Evolutionary conservation across 2,329 filamentous ascomycete genomes (phyloP).

Genomic region (Zasmidium citrigriseum): DNA sequence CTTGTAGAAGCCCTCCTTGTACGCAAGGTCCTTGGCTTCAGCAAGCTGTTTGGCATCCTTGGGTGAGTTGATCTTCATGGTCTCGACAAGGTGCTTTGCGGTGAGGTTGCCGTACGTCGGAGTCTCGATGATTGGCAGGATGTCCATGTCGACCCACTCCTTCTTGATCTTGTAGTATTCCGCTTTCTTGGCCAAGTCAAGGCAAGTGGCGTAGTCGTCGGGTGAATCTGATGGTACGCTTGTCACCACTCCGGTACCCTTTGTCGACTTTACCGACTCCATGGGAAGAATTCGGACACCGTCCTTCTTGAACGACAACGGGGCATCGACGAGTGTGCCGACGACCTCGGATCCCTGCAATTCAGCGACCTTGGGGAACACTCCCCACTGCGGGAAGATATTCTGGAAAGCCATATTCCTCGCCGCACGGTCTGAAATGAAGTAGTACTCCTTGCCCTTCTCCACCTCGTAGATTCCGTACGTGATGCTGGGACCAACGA

Average conservation of each 20-base stretch:
- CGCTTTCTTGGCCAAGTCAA: constrained; percentile 88
- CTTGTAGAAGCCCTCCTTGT: constrained; percentile 97
- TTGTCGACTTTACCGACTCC: constrained; percentile 87
- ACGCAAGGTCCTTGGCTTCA: constrained; percentile 92
- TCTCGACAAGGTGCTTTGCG: constrained; percentile 80
- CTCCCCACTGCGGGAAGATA: constrained; percentile 75
- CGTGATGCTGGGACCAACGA: constrained; percentile 83
- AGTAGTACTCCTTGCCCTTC: constrained; percentile 68
- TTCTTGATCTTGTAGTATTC: constrained; percentile 96
- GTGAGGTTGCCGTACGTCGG: constrained; percentile 83
- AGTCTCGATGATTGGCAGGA: constrained; percentile 85
- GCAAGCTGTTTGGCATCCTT: constrained; percentile 90
- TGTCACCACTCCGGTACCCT: constrained; percentile 95
- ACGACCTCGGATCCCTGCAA: constrained; percentile 77
- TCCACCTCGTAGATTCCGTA: constrained; percentile 83
- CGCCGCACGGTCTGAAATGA: constrained; percentile 79
- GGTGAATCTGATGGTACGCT: constrained; percentile 94
- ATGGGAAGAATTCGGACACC: constrained; percentile 90
- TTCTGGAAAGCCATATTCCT: constrained; percentile 97
- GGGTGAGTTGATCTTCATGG: constrained; percentile 93
- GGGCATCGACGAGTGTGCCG: constrained; percentile 86
- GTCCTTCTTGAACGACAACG: constrained; percentile 79
- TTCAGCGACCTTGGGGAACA: constrained; percentile 72
- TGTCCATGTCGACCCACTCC: constrained; percentile 91
- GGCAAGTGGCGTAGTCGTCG: constrained; percentile 88